A percentile compares a stretch with the other conserved stretches of the same genome.
phyloP scores from a whole-genome alignment of 2,329 filamentous ascomycete species.

The Biscogniauxia sp. region DNA sequence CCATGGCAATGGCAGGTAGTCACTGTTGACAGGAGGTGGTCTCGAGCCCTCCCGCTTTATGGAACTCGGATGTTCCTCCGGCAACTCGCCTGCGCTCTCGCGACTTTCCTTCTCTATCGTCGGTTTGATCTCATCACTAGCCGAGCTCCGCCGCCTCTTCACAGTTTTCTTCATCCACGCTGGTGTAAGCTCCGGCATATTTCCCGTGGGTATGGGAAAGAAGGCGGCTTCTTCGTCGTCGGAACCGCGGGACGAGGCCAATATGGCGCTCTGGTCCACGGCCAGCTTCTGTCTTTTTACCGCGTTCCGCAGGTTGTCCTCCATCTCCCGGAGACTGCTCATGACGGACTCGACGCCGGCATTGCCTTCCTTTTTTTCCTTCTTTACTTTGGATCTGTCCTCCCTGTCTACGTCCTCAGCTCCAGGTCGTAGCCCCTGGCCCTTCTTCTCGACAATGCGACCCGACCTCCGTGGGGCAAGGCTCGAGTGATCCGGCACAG shows the following conservation, averaged over 20 bases:
- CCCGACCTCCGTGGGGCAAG: conserved; percentile 20
- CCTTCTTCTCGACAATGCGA: conserved; percentile 18
- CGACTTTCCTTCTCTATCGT: background rate
- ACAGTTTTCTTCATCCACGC: background rate
- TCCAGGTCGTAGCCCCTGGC: background rate
- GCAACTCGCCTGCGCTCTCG: conserved; percentile 11
- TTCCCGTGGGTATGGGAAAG: conserved; percentile 15
- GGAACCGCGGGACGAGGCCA: background rate
- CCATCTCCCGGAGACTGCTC: conserved; percentile 49
- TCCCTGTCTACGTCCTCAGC: background rate
- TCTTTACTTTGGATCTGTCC: conserved; percentile 1
- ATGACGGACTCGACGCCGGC: conserved; percentile 40
- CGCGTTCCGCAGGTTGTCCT: conserved; percentile 41
- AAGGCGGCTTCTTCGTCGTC: conserved; percentile 39
- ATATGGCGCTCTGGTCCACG: conserved; percentile 37
- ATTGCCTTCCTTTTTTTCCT: conserved; percentile 10
- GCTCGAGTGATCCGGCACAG: background rate
- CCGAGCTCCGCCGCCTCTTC: background rate
- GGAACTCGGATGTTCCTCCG: conserved; percentile 19
- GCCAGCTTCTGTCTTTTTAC: conserved; percentile 46
- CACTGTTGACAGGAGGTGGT: conserved; percentile 77
- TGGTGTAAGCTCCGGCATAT: conserved; percentile 7
- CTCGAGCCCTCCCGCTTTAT: conserved; percentile 42
- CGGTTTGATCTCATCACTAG: background rate
- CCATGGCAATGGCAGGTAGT: conserved; percentile 83